Base-by-base conservation (phyloP, 331 rosid species). In the Stylosanthes scabra region DNA sequence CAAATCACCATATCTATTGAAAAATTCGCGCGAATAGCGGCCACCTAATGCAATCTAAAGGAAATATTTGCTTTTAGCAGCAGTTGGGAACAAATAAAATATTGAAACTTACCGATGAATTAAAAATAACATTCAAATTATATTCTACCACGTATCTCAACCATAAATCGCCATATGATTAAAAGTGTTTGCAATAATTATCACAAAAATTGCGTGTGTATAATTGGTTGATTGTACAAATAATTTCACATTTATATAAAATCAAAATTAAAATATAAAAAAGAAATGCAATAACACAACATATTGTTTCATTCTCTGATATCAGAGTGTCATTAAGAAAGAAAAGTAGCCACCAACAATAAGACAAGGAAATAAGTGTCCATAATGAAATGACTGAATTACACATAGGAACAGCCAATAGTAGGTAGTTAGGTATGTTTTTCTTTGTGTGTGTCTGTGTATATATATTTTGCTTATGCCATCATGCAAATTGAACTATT, bases 21-120 rank as follows among this genome's bases (percentile, higher is more conserved):
- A 91, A 83, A 77, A 91, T 13, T 91, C 93, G 31, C 90, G 87
- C 49, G 97, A 91, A 84, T 87, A 89, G 59, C 91, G 86, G 49
- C 97, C 97, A 6, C 91, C 74, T 66, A 89, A 78, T 51, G 97
- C 97, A 78, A 88, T 87, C 97, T 91, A 83, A 64, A 52, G 9
- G 74, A 50, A 45, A 56, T 9, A 72, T 10, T 66, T 15, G 45
- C 59, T 7, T 47, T 40, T 37, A 11, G 64, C 47, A 9, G 55
- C 47, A 9, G 55, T 68, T 31, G 54, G 1, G 1, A 29, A 45
- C 63, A 25, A 12, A 63, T 11, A 56, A 78, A 58, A 27, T 28
- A 40, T n/a, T 47, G 64, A 54, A 39, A 45, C 34, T 28, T 34
- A 34, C 39, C 20, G 34, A 27, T 13, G 25, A 56, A 27, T 25